Evolutionary conservation across 768 basidiomycete species (phyloP), one percentile per base, ranked within the genome.

Genomic region (Lactarius pseudohatsudake): DNA sequence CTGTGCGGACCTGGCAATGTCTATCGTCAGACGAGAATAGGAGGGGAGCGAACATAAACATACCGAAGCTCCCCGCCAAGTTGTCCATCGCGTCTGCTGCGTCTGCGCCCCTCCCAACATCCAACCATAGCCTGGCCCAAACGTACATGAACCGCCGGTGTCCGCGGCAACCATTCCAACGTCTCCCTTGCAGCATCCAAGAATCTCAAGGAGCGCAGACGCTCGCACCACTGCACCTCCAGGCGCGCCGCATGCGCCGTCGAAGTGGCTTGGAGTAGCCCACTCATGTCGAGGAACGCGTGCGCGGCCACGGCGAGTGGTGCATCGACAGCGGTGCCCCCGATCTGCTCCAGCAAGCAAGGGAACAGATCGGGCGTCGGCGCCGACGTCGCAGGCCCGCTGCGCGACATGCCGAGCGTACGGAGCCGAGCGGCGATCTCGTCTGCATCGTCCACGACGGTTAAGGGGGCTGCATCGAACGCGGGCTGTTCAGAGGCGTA

Each of bases 101-200:
- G 69, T 95, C 92, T 59, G 89, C 91, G 32, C 83, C 78, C 41
- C 87, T 84, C 5, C 90, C 87, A 38, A 85, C 76, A 68, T 85
- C 81, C 55, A 94, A 75, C 80, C 84, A 85, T 8, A 93, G 78
- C 69, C 87, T 81, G 6, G 87, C 87, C 45, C 84, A 82, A 45
- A 96, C 84, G 75, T 92, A 96, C 36, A 83, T 82, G 58, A 86
- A 86, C 86, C 4, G 85, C 91, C 32, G 94, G 86, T 18, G 90
- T 89, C 57, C 88, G 79, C 13, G 94, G 94, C 32, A 95, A 82
- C 86, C 90, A 90, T 28, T 85, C 85, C 56, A 92, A 77, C 63
- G 91, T 79, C 67, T 90, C 88, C 59, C 82, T 77, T 1, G 90
- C 81, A 41, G 84, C 79, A 65, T 84, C 81, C 64, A 81, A 79